A percentile compares a stretch with the other conserved stretches of the same genome.
Conservation (phyloP, 163 green algal species). For the Coccomyxa subellipsoidea region DNA sequence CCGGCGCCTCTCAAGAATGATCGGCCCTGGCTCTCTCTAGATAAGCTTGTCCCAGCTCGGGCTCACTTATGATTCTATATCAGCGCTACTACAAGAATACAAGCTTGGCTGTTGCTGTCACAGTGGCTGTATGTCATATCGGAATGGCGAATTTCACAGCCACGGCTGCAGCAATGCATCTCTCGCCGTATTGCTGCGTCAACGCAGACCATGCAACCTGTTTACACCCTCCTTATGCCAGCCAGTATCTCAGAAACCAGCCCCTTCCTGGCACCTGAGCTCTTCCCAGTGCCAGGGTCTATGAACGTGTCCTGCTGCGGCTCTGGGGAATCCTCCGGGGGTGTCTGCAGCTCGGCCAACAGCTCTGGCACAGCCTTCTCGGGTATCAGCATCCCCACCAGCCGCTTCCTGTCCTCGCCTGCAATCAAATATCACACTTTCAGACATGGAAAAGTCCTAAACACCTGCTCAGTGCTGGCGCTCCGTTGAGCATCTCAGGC, state of each 20-base stretch:
- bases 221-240: not conserved
- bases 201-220: too few species aligned
- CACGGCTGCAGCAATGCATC: too few species aligned
- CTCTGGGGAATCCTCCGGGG: not conserved
- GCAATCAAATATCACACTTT: not conserved
- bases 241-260: not conserved
- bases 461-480: not conserved
- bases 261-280: not conserved
- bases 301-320: not conserved
- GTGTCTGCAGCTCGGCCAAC: slow-evolving; percentile 17
- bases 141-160: too few species aligned
- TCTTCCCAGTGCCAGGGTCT: not conserved
- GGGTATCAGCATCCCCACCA: slow-evolving; percentile 48
- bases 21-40: too few species aligned
- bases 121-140: too few species aligned
- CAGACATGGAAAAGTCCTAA: not conserved
- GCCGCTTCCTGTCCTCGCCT: slow-evolving; percentile 28
- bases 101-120: too few species aligned
- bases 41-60: too few species aligned
- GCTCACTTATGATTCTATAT: too few species aligned
- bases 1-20: too few species aligned
- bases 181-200: too few species aligned
- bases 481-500: not conserved
- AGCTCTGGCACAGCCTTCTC: slow-evolving; percentile 32
- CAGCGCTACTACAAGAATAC: too few species aligned